Base-by-base conservation (phyloP, 2,329 filamentous ascomycete species). In the Nigrospora osmanthi region DNA sequence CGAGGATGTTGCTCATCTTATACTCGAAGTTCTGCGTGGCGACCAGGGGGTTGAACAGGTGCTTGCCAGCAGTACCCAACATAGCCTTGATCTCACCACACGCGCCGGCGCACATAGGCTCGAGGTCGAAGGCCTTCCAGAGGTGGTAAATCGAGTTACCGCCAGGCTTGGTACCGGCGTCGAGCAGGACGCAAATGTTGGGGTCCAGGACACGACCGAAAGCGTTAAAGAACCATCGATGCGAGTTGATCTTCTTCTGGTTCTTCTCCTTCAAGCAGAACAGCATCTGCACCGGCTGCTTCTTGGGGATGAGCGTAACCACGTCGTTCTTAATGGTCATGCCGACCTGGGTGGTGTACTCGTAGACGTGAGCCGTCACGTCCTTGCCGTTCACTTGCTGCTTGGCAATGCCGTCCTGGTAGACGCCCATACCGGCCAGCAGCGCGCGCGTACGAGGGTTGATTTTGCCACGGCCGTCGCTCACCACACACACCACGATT, bases 231-330 rank as follows among this genome's bases (percentile, higher is more conserved):
- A 98, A 97, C 93, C 93, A 98, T 63, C 93, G 77, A 65, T 98
- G 93, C 0, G 93, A 97, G 64, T 98, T 98, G 78, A 98, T 98
- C 76, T 98, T 98, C 75, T 98, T 98, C 71, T 96, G 90, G 63
- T 98, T 98, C 79, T 96, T 97, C 63, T 98, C 93, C 72, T 98
- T 98, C 49, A 98, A 68, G 64, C 93, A 98, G 73, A 98, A 98
- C 5, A 98, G 80, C 72, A 98, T 85, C 69, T 98, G 93, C 2
- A 98, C 87, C 0, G 93, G 91, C 50, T 93, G 89, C 49, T 86
- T 85, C 59, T 89, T 88, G 39, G 85, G 84, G 50, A 93, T 87
- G 41, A 97, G 74, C 40, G 83, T 77, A 10, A 97, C 91, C 36
- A 95, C 79, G 48, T 86, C 85, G 55, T 91, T 94, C 71, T 95